A percentile compares a stretch with the other conserved stretches of the same genome.
Evolutionary conservation across 345 rosid species (phyloP).

Genomic region (Boechera divaricarpa): DNA sequence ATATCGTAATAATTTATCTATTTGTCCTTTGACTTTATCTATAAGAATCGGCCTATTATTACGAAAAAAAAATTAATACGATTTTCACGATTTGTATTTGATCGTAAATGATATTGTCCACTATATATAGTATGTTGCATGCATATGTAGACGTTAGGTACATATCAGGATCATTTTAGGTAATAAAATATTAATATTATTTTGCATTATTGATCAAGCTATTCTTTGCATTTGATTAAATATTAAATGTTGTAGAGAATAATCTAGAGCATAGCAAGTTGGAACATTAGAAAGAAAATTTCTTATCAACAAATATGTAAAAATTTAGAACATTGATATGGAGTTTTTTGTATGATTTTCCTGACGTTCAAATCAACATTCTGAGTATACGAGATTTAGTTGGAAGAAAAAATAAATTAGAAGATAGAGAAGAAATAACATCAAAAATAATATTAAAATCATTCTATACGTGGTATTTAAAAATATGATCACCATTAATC

Average conservation of each 20-base stretch:
- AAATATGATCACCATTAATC: no score
- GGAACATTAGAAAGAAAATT: not conserved
- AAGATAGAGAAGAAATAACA: no score
- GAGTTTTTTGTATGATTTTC: no score
- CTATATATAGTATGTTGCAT: slow-evolving; percentile 18
- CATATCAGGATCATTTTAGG: not conserved
- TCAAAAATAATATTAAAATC: no score
- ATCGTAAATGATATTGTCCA: not conserved
- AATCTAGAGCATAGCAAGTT: not conserved
- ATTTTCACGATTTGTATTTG: not conserved
- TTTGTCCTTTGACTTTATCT: slow-evolving; percentile 20
- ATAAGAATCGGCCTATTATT: slow-evolving; percentile 1
- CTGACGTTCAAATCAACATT: not conserved
- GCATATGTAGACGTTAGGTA: slow-evolving; percentile 21
- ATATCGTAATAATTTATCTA: not conserved
- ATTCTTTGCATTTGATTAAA: not conserved
- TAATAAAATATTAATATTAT: not conserved
- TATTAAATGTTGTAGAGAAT: not conserved
- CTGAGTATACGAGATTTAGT: not conserved
- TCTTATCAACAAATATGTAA: not conserved
- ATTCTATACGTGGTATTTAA: no score
- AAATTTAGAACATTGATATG: no score
- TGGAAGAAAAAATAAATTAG: no score
- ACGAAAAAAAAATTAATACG: not conserved
- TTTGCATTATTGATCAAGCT: not conserved